Evolutionary conservation across 805 yeast genomes (phyloP), one percentile per base, ranked within the genome.

Genomic region (Groenewaldozyma tartarivorans): DNA sequence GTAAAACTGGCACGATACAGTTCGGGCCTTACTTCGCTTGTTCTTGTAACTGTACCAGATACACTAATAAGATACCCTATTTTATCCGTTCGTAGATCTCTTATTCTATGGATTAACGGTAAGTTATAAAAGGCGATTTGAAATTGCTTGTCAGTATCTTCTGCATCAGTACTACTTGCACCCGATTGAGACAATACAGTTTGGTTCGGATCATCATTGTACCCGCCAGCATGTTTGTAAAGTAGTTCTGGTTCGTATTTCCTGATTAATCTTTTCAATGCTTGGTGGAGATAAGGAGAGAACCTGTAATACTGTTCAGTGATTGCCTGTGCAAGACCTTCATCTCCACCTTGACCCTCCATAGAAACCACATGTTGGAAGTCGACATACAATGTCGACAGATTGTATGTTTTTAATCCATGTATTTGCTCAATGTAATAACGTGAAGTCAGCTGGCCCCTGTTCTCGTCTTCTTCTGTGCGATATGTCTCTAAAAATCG

Each of bases 1-100:
- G 84, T 76, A 61, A 92, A 92, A 20, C 88, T 73, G 11, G 86
- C 98, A 45, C 72, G 76, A 66, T 71, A 85, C 46, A 92, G 70
- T 61, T 92, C 98, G 0, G 98, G 98, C 43, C 97, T 75, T 9
- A 92, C 96, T 63, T 92, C 97, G 18, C 94, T 81, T 0, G 97
- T 86, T 59, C 97, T 75, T 0, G 97, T 90, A 3, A 92, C 95
- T 0, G 98, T 92, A 42, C 97, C 98, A 5, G 90, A 78, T 26
- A 90, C 82, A 6, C 90, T 69, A 66, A 86, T 71, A 46, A 90
- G 69, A 6, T 82, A 70, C 13, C 97, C 98, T 43, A 92, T 81
- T 49, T 80, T 81, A 50, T 84, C 94, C 1, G 96, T 83, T 54
- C 92, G 74, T 43, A 92, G 72, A 55, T 90, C 97, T 56, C 98